Evolutionary conservation across 148 eudicot genomes (phyloP), one percentile per base, ranked within the genome.

Genomic region (Camellia granthamiana): DNA sequence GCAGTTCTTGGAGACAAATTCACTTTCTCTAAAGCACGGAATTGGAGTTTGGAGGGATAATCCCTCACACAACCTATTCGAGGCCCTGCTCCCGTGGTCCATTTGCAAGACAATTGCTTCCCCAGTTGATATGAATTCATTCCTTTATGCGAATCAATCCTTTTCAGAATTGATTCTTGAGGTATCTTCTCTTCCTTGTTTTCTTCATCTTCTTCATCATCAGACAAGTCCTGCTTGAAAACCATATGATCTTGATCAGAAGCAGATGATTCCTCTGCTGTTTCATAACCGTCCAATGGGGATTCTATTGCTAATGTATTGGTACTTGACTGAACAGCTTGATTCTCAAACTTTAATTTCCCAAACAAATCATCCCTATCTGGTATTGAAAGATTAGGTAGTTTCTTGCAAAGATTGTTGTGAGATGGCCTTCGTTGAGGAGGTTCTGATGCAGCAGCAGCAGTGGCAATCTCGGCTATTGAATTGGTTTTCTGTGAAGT

Each of bases 1-100:
- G 75, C 18, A 81, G 83, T 49, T 78, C 70, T 89, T 19, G 99
- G 98, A 38, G 95, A 96, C 83, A 93, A 84, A 52, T 84, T 90
- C 21, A 82, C 94, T 77, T 89, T 84, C 84, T 94, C 98, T 70
- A 93, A 82, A 60, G 97, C 93, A 46, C 86, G 91, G 47, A 82
- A 88, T 75, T 93, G 98, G 30, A 94, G 92, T 77, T 88, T 87
- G 1, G 90, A 83, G 18, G 99, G 98, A 82, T 96, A 96, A 59
- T 93, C 95, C 78, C 99, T 89, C 81, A 96, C 82, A 54, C 98
- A 96, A 38, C 99, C 94, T 6, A 96, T 96, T 9, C 99, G 86
- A 10, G 98, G 99, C 56, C 99, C 99, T 13, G 95, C 98, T 55
- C 98, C 99, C 15, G 99, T 89, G 3, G 95, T 90, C 98, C 99